Evolutionary conservation across 2,329 filamentous ascomycete species (phyloP).

Genomic region (Ophiosphaerella korrae): DNA sequence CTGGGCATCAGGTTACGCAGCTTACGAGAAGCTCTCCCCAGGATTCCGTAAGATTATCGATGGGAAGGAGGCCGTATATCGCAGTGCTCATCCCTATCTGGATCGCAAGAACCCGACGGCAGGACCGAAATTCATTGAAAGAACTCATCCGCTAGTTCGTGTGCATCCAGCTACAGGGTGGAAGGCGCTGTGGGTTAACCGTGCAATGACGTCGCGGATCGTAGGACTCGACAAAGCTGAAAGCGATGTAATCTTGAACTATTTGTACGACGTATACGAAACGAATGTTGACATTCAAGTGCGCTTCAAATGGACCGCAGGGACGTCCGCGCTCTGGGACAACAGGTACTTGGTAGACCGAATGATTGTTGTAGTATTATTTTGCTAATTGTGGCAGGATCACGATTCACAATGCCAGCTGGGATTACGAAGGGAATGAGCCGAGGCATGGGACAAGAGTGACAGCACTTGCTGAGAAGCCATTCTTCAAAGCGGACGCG

Average conservation of each 20-base stretch:
- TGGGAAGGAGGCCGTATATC: slow-evolving; percentile 67
- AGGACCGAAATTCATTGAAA: slow-evolving; percentile 70
- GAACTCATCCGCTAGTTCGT: slow-evolving; percentile 70
- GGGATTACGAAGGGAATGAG: slow-evolving; percentile 71
- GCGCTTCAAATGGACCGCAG: slow-evolving; percentile 71
- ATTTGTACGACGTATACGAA: slow-evolving; percentile 72
- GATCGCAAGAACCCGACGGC: slow-evolving; percentile 65
- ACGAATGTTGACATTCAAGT: slow-evolving; percentile 73
- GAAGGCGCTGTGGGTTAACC: slow-evolving; percentile 75
- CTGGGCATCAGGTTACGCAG: slow-evolving; percentile 71
- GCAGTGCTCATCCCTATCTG: slow-evolving; percentile 69
- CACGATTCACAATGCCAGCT: slow-evolving; percentile 75
- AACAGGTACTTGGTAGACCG: slow-evolving; percentile 49
- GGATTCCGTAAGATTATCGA: slow-evolving; percentile 73
- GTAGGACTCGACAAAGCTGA: slow-evolving; percentile 72
- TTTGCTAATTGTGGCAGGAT: slow-evolving; percentile 50
- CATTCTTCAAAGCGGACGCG: slow-evolving; percentile 67
- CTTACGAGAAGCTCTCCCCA: slow-evolving; percentile 75
- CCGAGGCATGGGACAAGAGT: slow-evolving; percentile 75
- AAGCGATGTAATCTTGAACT: slow-evolving; percentile 69
- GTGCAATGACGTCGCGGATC: slow-evolving; percentile 70
- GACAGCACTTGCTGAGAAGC: slow-evolving; percentile 72
- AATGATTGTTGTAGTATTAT: no score
- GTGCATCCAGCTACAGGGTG: slow-evolving; percentile 75
- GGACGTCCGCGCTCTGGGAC: slow-evolving; percentile 72